These are phyloP conservation scores for Scedosporium apiospermum DNA, from an alignment of 2,329 filamentous ascomycete genomes.

Conservation along the genomic window DNA sequence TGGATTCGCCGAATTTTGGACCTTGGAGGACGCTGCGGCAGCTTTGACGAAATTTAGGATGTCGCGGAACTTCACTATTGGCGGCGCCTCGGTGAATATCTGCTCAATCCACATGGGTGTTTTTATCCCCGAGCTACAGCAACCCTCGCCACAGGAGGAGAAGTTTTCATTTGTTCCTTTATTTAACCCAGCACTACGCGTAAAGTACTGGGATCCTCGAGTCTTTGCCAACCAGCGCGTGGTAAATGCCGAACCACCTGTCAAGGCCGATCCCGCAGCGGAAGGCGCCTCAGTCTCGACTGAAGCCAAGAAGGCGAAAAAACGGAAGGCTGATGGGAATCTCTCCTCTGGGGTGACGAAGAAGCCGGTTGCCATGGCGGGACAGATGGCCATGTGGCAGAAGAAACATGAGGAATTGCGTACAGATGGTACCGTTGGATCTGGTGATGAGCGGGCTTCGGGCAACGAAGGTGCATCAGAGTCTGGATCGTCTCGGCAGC, in stretches of 20 bases:
- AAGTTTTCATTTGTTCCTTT: conserved; percentile 61
- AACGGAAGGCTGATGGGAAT: conserved; percentile 39
- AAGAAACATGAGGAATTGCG: conserved; percentile 32
- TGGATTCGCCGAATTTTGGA: conserved; percentile 76
- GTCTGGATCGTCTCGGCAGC: not conserved
- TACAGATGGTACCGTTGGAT: not conserved
- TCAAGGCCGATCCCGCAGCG: conserved; percentile 14
- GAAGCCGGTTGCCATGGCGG: conserved; percentile 29
- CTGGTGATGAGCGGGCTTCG: conserved; percentile 6
- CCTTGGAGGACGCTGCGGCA: conserved; percentile 63
- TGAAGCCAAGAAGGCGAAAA: conserved; percentile 34
- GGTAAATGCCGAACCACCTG: conserved; percentile 41
- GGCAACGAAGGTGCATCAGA: not conserved
- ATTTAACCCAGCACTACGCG: conserved; percentile 55
- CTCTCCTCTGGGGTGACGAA: conserved; percentile 21
- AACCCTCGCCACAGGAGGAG: conserved; percentile 42
- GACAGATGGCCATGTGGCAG: conserved; percentile 35
- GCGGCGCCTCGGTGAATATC: conserved; percentile 59
- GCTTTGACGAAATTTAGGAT: conserved; percentile 64
- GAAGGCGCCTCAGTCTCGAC: conserved; percentile 21
- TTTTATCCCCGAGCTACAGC: conserved; percentile 64
- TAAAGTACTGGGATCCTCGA: conserved; percentile 69
- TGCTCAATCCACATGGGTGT: conserved; percentile 78
- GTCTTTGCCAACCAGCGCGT: conserved; percentile 60
- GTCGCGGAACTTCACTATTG: conserved; percentile 68